Evolutionary conservation across 805 yeast species (phyloP), one percentile per base, ranked within the genome.

Genomic region (Brettanomyces nanus): DNA sequence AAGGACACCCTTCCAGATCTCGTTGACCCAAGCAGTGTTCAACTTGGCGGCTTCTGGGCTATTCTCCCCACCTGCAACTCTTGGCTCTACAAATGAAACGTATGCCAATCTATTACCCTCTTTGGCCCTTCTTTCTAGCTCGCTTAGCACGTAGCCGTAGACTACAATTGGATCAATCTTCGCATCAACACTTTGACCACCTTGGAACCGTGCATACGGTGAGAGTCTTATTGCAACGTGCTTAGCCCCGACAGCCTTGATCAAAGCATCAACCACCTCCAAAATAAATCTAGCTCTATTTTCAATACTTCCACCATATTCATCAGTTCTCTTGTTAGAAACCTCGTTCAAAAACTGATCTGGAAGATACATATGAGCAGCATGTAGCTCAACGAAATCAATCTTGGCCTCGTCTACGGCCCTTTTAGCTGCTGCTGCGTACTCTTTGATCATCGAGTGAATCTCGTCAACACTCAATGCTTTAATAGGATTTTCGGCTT

Each of bases 161-260:
- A 52, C 54, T 4, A 64, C 62, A 20, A 31, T 36, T 22, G 39
- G 39, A 26, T 36, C 31, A 2, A 36, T 30, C 30, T 32, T 32
- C 20, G 38, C 38, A 19, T 39, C 26, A 19, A 33, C 31, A 35
- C 73, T 73, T 35, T 57, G 53, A 53, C 61, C 52, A 18, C 58
- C 65, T 40, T 69, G 67, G 42, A 56, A 59, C n/a, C 45, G 37
- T 43, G 70, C 63, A 53, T 54, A 63, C 11, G 77, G 77, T 14
- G 76, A 66, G 19, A 72, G 48, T 44, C 83, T 61, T 36, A 75
- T 47, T 30, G 69, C 77, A 31, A 67, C 56, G 35, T 58, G 66
- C 3, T 64, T 63, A 15, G 71, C 65, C 34, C 85, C 85, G 42
- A 78, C 55, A 2, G 71, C 75, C 4, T 57, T 69, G 20, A 61